These are phyloP conservation scores for Coleophoma eucalyptorum DNA, from an alignment of 2,329 filamentous ascomycete species.

Conservation along the genomic window DNA sequence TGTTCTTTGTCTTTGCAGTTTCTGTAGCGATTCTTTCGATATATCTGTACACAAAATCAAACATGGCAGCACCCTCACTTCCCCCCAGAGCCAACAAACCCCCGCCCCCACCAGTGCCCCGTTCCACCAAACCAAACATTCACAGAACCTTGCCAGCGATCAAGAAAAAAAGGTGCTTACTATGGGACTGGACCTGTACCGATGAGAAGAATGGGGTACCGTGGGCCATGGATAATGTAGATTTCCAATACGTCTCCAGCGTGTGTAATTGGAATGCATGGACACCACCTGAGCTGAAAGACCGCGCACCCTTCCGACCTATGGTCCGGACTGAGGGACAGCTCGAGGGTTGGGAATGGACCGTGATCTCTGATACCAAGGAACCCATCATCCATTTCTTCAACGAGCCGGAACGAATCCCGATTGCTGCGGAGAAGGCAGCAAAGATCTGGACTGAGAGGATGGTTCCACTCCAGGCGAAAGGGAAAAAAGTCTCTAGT, in stretches of 20 bases:
- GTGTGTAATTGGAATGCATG: constrained; percentile 39
- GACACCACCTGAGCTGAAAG: constrained; percentile 32
- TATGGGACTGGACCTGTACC: constrained; percentile 41
- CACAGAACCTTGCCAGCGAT: not conserved
- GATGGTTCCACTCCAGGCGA: constrained; percentile 31
- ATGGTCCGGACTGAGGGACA: constrained; percentile 36
- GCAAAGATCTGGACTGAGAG: constrained; percentile 33
- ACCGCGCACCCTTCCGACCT: constrained; percentile 33
- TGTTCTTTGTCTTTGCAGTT: not conserved
- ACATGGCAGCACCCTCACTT: not conserved
- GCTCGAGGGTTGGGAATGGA: constrained; percentile 34
- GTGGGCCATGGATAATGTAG: constrained; percentile 31
- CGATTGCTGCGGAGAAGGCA: constrained; percentile 30
- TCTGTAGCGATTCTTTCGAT: not conserved
- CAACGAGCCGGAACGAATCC: constrained; percentile 40
- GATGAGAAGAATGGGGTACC: constrained; percentile 22
- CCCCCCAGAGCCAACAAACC: not conserved
- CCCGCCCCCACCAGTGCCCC: not conserved
- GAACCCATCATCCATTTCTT: constrained; percentile 36
- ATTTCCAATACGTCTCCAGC: constrained; percentile 29
- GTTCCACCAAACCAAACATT: not conserved
- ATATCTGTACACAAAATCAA: not conserved
- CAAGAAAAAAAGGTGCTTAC: constrained; percentile 32
- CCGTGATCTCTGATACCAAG: constrained; percentile 23
- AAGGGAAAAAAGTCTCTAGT: constrained; percentile 32